Percentiles rank a stretch among this genome's conserved stretches.
phyloP scores from a whole-genome alignment of 1,139 yeast genomes.

The Taphrina communis region DNA sequence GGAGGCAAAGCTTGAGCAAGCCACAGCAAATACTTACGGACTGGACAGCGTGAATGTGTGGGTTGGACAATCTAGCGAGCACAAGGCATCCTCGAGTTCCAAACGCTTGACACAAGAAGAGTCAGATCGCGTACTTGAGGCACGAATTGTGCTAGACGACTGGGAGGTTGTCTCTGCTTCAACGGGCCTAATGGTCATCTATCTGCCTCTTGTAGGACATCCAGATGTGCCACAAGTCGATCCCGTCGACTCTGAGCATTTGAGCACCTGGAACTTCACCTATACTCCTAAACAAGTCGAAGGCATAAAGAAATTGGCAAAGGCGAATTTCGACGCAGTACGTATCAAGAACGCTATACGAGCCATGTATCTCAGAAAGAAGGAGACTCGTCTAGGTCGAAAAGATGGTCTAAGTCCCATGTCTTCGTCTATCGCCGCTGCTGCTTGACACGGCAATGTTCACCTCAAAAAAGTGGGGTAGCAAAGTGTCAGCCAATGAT shows the following conservation, averaged over 20 bases:
- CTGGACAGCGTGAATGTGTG: slow-evolving; percentile 32
- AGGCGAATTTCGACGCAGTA: slow-evolving; percentile 48
- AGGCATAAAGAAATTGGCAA: slow-evolving; percentile 50
- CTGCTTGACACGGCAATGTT: background rate
- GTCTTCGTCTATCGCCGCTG: slow-evolving; percentile 2
- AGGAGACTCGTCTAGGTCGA: slow-evolving; percentile 36
- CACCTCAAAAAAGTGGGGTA: background rate
- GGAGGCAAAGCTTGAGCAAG: slow-evolving; percentile 7
- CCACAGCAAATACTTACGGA: slow-evolving; percentile 2
- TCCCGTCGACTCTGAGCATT: slow-evolving; percentile 45
- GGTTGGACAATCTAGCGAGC: slow-evolving; percentile 37
- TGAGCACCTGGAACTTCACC: slow-evolving; percentile 48
- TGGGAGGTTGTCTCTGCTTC: slow-evolving; percentile 19
- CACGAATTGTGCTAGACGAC: slow-evolving; percentile 18
- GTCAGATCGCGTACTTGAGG: slow-evolving; percentile 12
- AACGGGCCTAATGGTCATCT: slow-evolving; percentile 46
- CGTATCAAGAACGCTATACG: slow-evolving; percentile 45
- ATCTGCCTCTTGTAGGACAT: slow-evolving; percentile 47
- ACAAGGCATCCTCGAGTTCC: background rate
- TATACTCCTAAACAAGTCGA: slow-evolving; percentile 48
- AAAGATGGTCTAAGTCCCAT: background rate
- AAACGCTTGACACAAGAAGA: background rate
- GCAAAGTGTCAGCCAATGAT: slow-evolving; percentile 3
- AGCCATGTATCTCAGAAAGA: slow-evolving; percentile 45
- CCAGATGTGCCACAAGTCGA: slow-evolving; percentile 46